phyloP scores from a whole-genome alignment of 306 rosid species.

The Cucurbita ficifolia region DNA sequence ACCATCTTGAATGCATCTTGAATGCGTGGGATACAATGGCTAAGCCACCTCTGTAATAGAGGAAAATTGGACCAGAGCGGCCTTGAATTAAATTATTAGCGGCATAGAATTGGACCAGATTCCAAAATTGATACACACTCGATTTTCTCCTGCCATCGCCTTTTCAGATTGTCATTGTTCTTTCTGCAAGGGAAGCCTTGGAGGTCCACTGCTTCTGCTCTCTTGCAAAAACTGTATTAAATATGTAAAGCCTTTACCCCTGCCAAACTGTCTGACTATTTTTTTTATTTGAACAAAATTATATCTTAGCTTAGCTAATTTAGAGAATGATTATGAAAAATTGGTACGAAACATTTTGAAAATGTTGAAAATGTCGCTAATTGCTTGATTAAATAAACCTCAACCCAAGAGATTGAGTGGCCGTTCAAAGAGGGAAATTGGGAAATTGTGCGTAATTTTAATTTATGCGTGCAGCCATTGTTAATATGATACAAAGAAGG shows the following conservation, averaged over 20 bases:
- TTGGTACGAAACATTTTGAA: too few species aligned
- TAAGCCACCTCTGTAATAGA: background rate
- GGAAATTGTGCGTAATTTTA: too few species aligned
- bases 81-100: background rate
- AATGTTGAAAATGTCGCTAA: too few species aligned
- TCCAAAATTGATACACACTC: background rate
- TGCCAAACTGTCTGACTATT: too few species aligned
- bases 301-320: too few species aligned
- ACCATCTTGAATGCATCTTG: conserved; percentile 18
- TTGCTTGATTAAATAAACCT: too few species aligned
- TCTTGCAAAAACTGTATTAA: conserved; percentile 32
- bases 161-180: conserved; percentile 48
- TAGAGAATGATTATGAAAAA: too few species aligned
- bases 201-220: conserved; percentile 46
- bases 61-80: conserved; percentile 21
- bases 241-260: conserved; percentile 15
- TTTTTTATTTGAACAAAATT: too few species aligned
- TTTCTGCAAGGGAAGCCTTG: conserved; percentile 19
- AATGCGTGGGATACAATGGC: conserved; percentile 30
- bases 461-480: too few species aligned
- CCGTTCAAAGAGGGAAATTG: too few species aligned
- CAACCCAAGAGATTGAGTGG: too few species aligned
- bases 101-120: background rate
- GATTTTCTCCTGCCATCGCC: background rate
- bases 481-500: background rate